These are phyloP conservation scores for Boletus reticulatus DNA, from an alignment of 768 basidiomycete species.

Conservation along the genomic window DNA sequence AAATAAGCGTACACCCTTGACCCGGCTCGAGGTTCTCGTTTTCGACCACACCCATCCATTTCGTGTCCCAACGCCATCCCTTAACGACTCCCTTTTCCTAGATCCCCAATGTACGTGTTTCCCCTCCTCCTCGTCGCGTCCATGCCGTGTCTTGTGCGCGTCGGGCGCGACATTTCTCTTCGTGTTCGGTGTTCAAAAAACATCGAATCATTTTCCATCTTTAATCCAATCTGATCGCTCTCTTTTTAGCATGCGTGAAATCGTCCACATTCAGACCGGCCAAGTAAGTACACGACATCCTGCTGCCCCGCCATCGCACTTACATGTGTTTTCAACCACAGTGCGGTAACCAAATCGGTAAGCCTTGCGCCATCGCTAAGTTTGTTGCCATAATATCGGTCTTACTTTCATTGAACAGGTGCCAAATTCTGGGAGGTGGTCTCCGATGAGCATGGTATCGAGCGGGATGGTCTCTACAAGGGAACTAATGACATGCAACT, in stretches of 20 bases:
- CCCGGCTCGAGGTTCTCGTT: conserved; percentile 33
- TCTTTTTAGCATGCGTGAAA: conserved; percentile 89
- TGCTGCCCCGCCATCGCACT: conserved; percentile 14
- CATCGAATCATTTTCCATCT: conserved; percentile 17
- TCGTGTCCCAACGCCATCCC: conserved; percentile 33
- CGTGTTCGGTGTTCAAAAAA: conserved; percentile 18
- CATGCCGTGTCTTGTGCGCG: conserved; percentile 25
- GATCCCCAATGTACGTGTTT: conserved; percentile 32
- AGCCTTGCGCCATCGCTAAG: conserved; percentile 31
- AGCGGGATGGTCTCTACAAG: conserved; percentile 89
- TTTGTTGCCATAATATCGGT: conserved; percentile 16
- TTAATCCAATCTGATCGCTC: conserved; percentile 24
- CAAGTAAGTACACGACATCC: conserved; percentile 56
- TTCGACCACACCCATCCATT: conserved; percentile 34
- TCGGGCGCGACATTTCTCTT: conserved; percentile 20
- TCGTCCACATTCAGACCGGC: conserved; percentile 99
- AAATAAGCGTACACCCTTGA: conserved; percentile 39
- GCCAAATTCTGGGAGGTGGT: conserved; percentile 98
- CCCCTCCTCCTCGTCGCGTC: conserved; percentile 14
- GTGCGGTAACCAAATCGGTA: conserved; percentile 99
- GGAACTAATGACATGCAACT: conserved; percentile 94
- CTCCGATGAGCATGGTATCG: conserved; percentile 97
- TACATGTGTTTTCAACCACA: conserved; percentile 35
- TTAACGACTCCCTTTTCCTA: conserved; percentile 26
- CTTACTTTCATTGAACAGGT: conserved; percentile 45